phyloP scores from a whole-genome alignment of 495 filamentous ascomycete genomes.

The Penicillium coffeae region DNA sequence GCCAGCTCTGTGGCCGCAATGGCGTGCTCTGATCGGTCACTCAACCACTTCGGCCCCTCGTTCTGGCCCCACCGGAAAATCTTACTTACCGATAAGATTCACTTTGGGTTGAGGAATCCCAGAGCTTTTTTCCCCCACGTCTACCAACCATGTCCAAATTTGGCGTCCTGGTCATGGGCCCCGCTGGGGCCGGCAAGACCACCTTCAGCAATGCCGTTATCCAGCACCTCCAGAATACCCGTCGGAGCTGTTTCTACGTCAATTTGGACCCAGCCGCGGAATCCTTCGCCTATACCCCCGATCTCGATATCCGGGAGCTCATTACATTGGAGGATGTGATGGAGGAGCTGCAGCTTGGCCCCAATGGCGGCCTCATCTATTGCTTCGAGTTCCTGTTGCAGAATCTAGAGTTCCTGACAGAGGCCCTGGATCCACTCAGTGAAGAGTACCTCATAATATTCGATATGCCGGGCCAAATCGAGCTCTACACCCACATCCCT shows the following conservation, averaged over 20 bases:
- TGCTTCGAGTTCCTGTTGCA: slow-evolving; percentile 94
- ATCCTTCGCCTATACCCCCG: slow-evolving; percentile 83
- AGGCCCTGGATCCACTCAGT: slow-evolving; percentile 77
- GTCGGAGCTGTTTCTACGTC: slow-evolving; percentile 90
- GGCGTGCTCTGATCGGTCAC: not conserved
- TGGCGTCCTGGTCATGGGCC: slow-evolving; percentile 91
- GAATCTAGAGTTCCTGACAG: slow-evolving; percentile 91
- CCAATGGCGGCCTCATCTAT: slow-evolving; percentile 94
- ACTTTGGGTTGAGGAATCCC: not conserved
- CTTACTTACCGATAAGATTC: slow-evolving; percentile 14
- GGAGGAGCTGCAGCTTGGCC: slow-evolving; percentile 91
- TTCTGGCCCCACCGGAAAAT: slow-evolving; percentile 3
- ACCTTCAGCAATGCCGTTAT: slow-evolving; percentile 94
- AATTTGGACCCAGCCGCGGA: slow-evolving; percentile 98
- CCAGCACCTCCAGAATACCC: slow-evolving; percentile 82
- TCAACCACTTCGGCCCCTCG: not conserved
- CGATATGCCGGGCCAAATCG: slow-evolving; percentile 98
- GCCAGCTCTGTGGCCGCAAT: not conserved
- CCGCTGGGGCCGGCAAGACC: slow-evolving; percentile 85
- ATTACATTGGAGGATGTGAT: slow-evolving; percentile 97
- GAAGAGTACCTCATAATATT: slow-evolving; percentile 96
- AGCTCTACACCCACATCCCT: slow-evolving; percentile 96
- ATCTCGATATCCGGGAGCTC: slow-evolving; percentile 94
- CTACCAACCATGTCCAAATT: slow-evolving; percentile 75
- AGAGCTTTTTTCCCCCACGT: not conserved